Evolutionary conservation across 139 green algal species (phyloP), one percentile per base, ranked within the genome.

Genomic region (Auxenochlorella pyrenoidosa): DNA sequence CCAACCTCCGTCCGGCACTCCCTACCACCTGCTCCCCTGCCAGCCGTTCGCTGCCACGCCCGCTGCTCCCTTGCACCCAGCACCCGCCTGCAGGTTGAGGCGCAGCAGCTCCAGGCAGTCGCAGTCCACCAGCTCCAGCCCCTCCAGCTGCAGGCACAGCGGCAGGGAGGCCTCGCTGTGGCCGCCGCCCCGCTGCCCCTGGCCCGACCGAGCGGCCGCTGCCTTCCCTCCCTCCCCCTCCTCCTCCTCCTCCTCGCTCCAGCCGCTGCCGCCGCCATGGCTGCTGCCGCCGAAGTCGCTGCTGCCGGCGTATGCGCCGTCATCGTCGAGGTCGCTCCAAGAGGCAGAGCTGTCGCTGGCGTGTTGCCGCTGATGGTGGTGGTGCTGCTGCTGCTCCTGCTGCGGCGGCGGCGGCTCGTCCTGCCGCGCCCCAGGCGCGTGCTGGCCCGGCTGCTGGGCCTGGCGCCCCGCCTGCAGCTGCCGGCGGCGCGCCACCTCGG

Each of bases 91-190:
- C 75, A 88, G 18, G n/a, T 71, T 85, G 8, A 89, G 78, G 18
- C 47, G 65, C 30, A 89, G 78, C 4, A 82, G 41, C 66, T 86
- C 86, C n/a, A 91, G 34, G 15, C 79, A 54, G 40, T 92, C 89
- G n/a, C 77, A 79, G 40, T 78, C 89, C 36, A 75, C 68, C 1
- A 90, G 71, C 13, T 88, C 22, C 13, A 91, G 44, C 1, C 63
- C 88, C 66, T 79, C 72, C 34, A 91, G 83, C 71, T 58, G 36
- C 4, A 90, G 71, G 19, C 4, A 19, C 26, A 82, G 44, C 68
- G 71, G 58, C 36, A 85, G 70, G 47, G 58, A n/a, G 3, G 75
- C 81, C 6, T 68, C 82, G 41, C 82, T 83, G 38, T 87, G 54
- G 16, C 85, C 85, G 34, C 15, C 58, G 34, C 18, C 54, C 15